Evolutionary conservation across 495 filamentous ascomycete genomes (phyloP), one percentile per base, ranked within the genome.

Genomic region (Neurospora terricola): DNA sequence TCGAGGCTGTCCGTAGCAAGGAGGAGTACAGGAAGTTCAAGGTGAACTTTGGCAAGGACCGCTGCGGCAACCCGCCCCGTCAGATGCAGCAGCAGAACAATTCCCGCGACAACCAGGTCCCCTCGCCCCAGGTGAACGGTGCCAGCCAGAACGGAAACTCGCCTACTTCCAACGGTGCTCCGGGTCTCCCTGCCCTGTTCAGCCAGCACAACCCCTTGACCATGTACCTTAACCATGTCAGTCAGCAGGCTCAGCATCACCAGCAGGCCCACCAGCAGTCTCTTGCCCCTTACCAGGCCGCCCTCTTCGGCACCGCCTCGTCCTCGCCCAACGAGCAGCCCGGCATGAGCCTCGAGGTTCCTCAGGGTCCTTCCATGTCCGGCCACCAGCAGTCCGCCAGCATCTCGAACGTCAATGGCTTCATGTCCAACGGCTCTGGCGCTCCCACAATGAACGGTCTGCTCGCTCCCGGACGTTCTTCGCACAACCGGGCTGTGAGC

Each of bases 31-130:
- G 89, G 81, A 91, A 95, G 69, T 99, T 99, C 88, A 99, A 99
- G 87, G 94, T 99, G 81, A 99, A 99, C 84, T 99, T 99, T 81
- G 96, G 96, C 79, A 99, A 99, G 84, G 96, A 99, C 81, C 89
- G 96, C 70, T 99, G 96, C 78, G 96, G 96, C 75, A 99, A 98
- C 82, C 93, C 96, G 23, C 96, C 96, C 34, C 89, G 96, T 62
- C 96, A 99, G 83, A 86, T 81, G 79, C 87, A 93, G 80, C 87
- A 78, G 73, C 27, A 38, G 21, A 27, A 21, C 76, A 74, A 48
- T 8, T 45, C 91, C 77, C 78, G 14, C 80, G 83, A 81, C 45
- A 85, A 87, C 12, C 88, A 88, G 45, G 90, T 90, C 2, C 90
- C 93, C 62, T 94, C 93, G 3, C 91, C 93, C 34, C 89, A 91